These are phyloP conservation scores for Naganishia antarctica DNA, from an alignment of 768 basidiomycete genomes.

Conservation along the genomic window DNA sequence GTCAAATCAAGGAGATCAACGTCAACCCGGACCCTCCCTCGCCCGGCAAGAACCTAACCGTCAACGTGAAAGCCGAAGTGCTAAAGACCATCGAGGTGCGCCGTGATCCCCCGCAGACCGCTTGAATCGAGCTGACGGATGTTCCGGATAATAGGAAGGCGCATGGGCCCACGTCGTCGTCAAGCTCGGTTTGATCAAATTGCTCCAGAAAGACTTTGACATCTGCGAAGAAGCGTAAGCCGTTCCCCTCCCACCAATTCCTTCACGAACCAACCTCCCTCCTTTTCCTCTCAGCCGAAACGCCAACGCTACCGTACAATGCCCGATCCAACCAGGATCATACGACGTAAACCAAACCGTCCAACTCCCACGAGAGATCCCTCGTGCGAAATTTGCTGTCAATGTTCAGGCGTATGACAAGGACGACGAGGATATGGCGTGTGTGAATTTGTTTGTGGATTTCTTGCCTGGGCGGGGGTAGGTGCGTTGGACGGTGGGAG, in stretches of 20 bases:
- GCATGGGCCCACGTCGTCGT: conserved; percentile 84
- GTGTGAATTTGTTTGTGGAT: conserved; percentile 72
- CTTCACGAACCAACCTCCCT: not conserved
- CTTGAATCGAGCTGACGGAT: no score
- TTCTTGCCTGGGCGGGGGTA: conserved; percentile 52
- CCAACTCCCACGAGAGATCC: conserved; percentile 83
- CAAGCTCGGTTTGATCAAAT: conserved; percentile 86
- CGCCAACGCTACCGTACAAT: conserved; percentile 70
- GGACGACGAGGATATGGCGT: conserved; percentile 70
- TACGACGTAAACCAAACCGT: conserved; percentile 80
- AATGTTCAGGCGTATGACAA: conserved; percentile 64
- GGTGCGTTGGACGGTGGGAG: not conserved
- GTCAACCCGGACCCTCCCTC: conserved; percentile 82
- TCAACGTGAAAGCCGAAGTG: conserved; percentile 66
- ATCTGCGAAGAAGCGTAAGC: conserved; percentile 89
- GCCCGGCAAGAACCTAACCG: conserved; percentile 81
- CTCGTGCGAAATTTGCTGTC: conserved; percentile 78
- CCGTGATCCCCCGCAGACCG: conserved; percentile 45
- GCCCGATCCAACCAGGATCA: conserved; percentile 69
- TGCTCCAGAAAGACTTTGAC: conserved; percentile 78
- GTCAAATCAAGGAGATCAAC: conserved; percentile 63
- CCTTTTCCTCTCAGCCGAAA: conserved; percentile 56
- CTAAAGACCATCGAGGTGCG: conserved; percentile 63
- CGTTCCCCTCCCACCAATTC: not conserved
- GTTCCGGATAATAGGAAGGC: conserved; percentile 61